These are phyloP conservation scores for Atkinsonella hypoxylon DNA, from an alignment of 2,329 filamentous ascomycete genomes.

Conservation along the genomic window DNA sequence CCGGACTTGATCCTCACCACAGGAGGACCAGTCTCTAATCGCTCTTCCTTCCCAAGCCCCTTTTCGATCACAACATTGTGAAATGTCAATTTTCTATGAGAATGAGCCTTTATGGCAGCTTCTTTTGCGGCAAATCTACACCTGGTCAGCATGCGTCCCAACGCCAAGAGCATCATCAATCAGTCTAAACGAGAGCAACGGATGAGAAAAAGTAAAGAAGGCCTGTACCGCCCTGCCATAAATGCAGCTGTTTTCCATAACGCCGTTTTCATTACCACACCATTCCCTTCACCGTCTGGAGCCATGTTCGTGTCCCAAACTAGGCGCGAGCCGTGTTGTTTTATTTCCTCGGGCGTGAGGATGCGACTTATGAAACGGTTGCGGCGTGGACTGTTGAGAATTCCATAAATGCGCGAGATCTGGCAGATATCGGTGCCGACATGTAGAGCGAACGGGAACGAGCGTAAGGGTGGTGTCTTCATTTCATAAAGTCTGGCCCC, in stretches of 20 bases:
- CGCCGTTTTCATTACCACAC: conserved; percentile 1
- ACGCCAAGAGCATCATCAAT: background rate
- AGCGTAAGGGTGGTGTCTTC: conserved; percentile 9
- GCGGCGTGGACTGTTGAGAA: conserved; percentile 36
- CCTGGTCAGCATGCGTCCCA: background rate
- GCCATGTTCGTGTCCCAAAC: background rate
- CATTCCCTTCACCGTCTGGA: background rate
- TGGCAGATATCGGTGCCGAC: conserved; percentile 73
- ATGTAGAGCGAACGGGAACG: conserved; percentile 53
- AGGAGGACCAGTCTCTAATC: conserved; percentile 28
- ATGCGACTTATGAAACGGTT: conserved; percentile 35
- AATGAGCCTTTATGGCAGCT: conserved; percentile 61
- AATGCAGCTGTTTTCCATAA: conserved; percentile 25
- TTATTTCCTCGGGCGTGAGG: conserved; percentile 26
- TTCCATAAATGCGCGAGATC: conserved; percentile 48
- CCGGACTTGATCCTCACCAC: conserved; percentile 29
- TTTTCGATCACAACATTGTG: conserved; percentile 44
- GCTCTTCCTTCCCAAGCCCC: conserved; percentile 12
- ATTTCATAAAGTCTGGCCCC: background rate
- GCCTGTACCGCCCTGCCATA: conserved; percentile 22
- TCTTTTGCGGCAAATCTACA: conserved; percentile 61
- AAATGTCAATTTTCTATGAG: conserved; percentile 44
- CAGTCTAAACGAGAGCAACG: background rate
- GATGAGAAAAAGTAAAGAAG: background rate
- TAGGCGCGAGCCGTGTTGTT: conserved; percentile 13